phyloP scores from a whole-genome alignment of 257 asterid genomes.

The Capsicum rhomboideum region DNA sequence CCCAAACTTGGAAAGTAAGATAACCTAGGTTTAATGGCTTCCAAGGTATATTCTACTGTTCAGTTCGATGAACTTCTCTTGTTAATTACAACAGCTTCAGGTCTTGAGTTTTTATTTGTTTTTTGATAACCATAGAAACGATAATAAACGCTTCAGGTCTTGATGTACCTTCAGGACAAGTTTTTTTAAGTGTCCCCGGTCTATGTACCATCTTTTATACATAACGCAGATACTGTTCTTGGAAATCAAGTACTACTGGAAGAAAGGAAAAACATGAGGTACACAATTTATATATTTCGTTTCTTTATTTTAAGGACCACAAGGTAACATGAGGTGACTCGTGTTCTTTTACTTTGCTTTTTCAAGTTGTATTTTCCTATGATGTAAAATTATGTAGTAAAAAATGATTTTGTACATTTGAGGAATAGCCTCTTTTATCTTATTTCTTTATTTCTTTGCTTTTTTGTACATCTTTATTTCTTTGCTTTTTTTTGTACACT shows the following conservation, averaged over 20 bases:
- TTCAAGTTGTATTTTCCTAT: background rate
- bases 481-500: too few relatives aligned
- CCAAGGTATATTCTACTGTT: background rate
- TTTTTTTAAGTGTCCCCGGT: background rate
- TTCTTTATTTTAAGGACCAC: background rate
- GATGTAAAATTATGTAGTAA: background rate
- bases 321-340: background rate
- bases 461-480: too few relatives aligned
- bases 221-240: background rate
- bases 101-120: background rate
- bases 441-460: too few relatives aligned
- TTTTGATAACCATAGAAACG: background rate
- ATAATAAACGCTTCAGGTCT: background rate
- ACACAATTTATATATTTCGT: background rate
- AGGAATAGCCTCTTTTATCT: background rate
- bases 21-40: background rate
- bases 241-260: background rate
- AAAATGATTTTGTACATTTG: background rate
- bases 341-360: background rate
- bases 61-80: background rate
- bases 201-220: background rate
- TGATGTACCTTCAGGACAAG: background rate
- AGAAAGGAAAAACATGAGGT: background rate
- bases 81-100: background rate
- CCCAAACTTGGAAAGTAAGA: background rate